Base-by-base conservation (phyloP, 768 basidiomycete genomes). In the Hortiboletus campestris region DNA sequence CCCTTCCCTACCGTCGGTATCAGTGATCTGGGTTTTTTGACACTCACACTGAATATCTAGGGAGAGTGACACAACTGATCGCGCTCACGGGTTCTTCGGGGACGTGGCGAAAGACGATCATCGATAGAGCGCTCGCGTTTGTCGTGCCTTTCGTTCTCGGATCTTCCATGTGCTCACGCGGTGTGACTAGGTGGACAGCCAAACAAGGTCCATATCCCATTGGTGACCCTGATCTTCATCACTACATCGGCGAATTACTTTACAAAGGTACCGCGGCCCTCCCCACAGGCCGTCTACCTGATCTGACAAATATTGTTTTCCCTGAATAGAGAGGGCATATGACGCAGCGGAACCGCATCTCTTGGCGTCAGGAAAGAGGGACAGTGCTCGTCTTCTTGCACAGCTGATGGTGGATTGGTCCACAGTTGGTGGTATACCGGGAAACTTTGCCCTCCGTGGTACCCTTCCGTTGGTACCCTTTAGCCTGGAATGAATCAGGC, bases 71-170 rank as follows among this genome's bases (percentile, higher is more conserved):
- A 32, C 95, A 98, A 68, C 80, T 98, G 43, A 89, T 98, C 64
- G 94, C 93, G 10, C 76, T 98, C 51, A 84, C 86, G 48, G 92
- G 93, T 4, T 64, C 90, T 1, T 73, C 78, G 14, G 94, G 92
- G 13, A 67, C 86, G 32, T 99, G 96, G 97, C 78, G 95, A 56
- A 95, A 94, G 76, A 93, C 90, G 1, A 74, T 94, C 48, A 88
- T 93, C 36, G 91, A 94, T 65, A 88, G 84, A 67, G 76, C 91
- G 13, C 78, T 98, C 67, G 81, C 86, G 94, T 95, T 69, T 67
- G 86, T 78, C 56, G 49, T 31, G 49, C 47, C 51, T 17, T 52
- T 42, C 29, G 51, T 36, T 45, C 38, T 32, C 36, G 56, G 43
- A 56, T 59, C 55, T 35, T 34, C 54, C 44, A 40, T 57, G 40